These are phyloP conservation scores for Rhodotorula mucilaginosa DNA, from an alignment of 1,284 basidiomycete species.

Conservation along the genomic window DNA sequence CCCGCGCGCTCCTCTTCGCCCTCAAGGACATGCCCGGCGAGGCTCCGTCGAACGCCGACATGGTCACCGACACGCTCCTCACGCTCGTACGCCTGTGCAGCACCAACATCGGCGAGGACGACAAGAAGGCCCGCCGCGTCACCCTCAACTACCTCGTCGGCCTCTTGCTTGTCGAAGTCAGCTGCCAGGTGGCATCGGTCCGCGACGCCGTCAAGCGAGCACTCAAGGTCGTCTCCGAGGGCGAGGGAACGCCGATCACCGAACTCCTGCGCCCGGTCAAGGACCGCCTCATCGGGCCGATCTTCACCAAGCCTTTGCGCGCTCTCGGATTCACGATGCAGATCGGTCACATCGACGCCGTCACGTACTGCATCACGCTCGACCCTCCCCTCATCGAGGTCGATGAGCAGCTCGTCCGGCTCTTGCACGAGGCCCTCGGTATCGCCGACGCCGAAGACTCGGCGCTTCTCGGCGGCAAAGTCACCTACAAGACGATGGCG, in stretches of 20 bases:
- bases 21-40: conserved; percentile 87
- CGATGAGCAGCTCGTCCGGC: conserved; percentile 64
- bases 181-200: conserved; percentile 81
- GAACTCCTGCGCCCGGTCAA: conserved; percentile 82
- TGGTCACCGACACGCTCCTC: conserved; percentile 67
- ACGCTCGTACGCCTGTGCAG: conserved; percentile 73
- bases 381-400: conserved; percentile 52
- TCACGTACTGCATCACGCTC: conserved; percentile 72
- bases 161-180: conserved; percentile 85
- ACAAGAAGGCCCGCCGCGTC: conserved; percentile 44
- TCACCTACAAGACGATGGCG: conserved; percentile 71
- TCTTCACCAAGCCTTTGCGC: conserved; percentile 97
- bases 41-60: conserved; percentile 65
- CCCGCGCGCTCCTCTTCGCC: conserved; percentile 86
- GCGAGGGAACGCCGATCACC: conserved; percentile 68
- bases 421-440: conserved; percentile 90
- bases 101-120: conserved; percentile 36
- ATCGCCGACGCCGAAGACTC: conserved; percentile 93
- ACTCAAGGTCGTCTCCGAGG: conserved; percentile 73
- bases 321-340: conserved; percentile 94
- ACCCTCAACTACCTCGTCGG: conserved; percentile 62
- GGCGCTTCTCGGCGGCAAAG: conserved; percentile 68
- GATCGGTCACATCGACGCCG: conserved; percentile 96
- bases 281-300: conserved; percentile 80
- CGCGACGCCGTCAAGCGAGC: conserved; percentile 80